Conservation (phyloP, 441 rosid species). For the Pelargonium exstipulatum region DNA sequence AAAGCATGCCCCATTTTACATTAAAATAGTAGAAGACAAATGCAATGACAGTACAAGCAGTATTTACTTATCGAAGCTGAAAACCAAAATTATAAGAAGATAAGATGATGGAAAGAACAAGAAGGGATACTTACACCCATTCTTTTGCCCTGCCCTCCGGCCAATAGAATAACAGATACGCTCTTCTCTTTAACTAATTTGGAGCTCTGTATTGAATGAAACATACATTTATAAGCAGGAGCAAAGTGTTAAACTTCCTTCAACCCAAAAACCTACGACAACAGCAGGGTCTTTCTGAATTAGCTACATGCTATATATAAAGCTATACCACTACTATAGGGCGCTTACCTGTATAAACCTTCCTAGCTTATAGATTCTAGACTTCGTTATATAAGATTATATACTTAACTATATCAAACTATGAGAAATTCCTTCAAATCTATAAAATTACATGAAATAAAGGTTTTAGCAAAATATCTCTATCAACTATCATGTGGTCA, state of each 20-base stretch:
- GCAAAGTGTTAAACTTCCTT: not conserved
- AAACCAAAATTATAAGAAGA: constrained; percentile 1
- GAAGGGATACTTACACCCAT: constrained; percentile 61
- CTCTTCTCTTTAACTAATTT: constrained; percentile 52
- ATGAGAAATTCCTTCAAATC: too few relatives aligned
- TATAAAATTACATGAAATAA: too few relatives aligned
- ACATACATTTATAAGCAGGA: not conserved
- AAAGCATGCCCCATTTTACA: not conserved
- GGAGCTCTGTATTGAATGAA: constrained; percentile 32
- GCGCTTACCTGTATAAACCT: too few relatives aligned
- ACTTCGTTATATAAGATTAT: too few relatives aligned
- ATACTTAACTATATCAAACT: too few relatives aligned
- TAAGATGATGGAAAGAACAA: constrained; percentile 5
- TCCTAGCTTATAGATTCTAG: too few relatives aligned
- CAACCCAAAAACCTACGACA: not conserved
- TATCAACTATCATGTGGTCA: too few relatives aligned
- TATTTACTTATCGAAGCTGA: not conserved
- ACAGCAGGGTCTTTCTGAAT: not conserved
- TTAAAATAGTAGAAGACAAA: not conserved
- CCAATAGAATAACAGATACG: constrained; percentile 80
- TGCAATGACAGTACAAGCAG: not conserved
- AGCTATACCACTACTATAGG: too few relatives aligned
- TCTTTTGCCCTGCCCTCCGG: constrained; percentile 92
- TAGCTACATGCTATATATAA: too few relatives aligned
- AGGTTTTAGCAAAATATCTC: too few relatives aligned